A percentile compares a stretch with the other conserved stretches of the same genome.
phyloP scores from a whole-genome alignment of 495 filamentous ascomycete species.

The Annulohypoxylon maeteangense region DNA sequence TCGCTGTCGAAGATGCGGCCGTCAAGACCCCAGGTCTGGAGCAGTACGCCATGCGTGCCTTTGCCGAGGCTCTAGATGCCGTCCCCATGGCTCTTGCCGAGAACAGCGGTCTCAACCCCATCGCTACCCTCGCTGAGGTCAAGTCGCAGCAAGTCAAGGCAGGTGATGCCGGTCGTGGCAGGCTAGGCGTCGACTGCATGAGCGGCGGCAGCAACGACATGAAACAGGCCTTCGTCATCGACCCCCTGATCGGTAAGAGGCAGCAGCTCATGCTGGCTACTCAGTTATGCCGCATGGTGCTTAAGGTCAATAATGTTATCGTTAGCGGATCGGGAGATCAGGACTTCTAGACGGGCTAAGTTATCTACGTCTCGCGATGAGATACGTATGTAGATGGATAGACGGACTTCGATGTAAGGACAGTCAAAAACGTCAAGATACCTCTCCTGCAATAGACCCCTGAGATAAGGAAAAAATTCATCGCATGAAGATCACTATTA shows the following conservation, averaged over 20 bases:
- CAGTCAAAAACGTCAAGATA: constrained; percentile 23
- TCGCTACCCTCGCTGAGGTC: constrained; percentile 92
- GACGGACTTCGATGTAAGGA: constrained; percentile 4
- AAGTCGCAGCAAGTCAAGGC: constrained; percentile 96
- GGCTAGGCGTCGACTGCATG: constrained; percentile 98
- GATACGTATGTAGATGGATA: neutral
- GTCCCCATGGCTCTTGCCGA: constrained; percentile 97
- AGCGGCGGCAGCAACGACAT: constrained; percentile 92
- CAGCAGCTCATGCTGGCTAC: constrained; percentile 96
- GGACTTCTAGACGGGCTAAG: constrained; percentile 74
- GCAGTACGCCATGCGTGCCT: constrained; percentile 98
- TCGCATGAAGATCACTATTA: neutral
- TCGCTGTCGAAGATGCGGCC: constrained; percentile 95
- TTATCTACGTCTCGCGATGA: neutral
- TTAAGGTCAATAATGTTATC: constrained; percentile 98
- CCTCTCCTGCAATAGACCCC: constrained; percentile 2
- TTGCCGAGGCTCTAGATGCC: constrained; percentile 92
- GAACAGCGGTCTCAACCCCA: constrained; percentile 95
- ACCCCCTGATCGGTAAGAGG: constrained; percentile 96
- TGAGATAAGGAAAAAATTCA: neutral
- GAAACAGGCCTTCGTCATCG: constrained; percentile 96
- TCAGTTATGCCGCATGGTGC: constrained; percentile 98
- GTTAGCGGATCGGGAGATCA: constrained; percentile 91
- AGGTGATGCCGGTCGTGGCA: constrained; percentile 70
- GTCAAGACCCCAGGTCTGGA: constrained; percentile 95